Evolutionary conservation across 1,139 yeast species (phyloP), one percentile per base, ranked within the genome.

Genomic region (Yamadazyma friedrichii): DNA sequence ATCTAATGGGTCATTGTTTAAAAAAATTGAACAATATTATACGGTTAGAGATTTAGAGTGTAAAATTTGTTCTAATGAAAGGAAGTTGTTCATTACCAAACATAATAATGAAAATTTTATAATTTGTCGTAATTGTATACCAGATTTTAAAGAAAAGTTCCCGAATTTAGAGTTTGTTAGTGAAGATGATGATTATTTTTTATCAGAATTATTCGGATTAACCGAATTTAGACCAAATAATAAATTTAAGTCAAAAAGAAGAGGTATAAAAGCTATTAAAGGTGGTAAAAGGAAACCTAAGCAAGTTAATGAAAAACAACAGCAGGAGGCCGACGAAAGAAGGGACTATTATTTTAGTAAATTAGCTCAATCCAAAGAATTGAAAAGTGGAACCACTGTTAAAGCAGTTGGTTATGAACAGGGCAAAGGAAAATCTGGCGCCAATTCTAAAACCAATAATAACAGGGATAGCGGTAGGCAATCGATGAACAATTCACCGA

Each of bases 1-100:
- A 8, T 62, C 74, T 3, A 80, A 80, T 51, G 85, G 84, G 2
- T 74, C 83, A 0, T 61, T 80, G 15, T 67, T 81, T 51, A 61
- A 60, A 43, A 76, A 68, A 50, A 60, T 78, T 48, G 65, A 65
- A 1, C 75, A 67, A 39, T 80, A 78, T 52, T 60, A 61, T 45
- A 68, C 62, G 38, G 74, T 77, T 36, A 61, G 84, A 56, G 82
- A 78, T 48, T 61, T 78, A 32, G 65, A 61, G 40, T 80, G 85
- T 56, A 45, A 51, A 2, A 43, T 56, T 10, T 80, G 84, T 61
- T 67, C 63, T 5, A 53, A 48, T 26, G 81, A 76, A 31, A 48
- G 58, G 1, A 55, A 66, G 38, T 58, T 80, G 43, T 64, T 55
- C 42, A 78, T 75, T 13, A 70, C 67, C 34, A 48, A 47, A 15